Percentiles rank a stretch among this genome's conserved stretches.
Conservation (phyloP, 2,329 filamentous ascomycete genomes). For the Cladosporium sp. region DNA sequence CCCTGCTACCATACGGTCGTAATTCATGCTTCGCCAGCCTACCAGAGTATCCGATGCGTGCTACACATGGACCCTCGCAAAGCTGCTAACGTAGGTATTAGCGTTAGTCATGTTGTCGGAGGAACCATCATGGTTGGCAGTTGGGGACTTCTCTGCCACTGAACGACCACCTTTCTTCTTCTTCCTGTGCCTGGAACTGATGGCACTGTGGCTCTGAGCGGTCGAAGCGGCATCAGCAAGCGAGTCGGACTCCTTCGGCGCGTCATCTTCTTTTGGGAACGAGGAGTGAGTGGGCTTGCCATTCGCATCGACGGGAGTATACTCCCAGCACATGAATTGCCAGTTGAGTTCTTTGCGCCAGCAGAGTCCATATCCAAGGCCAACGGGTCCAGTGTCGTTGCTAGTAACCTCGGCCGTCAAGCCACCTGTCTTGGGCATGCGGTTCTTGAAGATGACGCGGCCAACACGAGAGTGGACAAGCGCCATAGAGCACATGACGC, state of each 20-base stretch:
- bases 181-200: constrained; percentile 6
- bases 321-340: constrained; percentile 80
- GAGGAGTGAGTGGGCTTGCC: constrained; percentile 10
- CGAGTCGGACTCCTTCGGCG: neutral
- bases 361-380: constrained; percentile 57
- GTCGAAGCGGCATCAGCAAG: neutral
- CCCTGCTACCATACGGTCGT: constrained; percentile 20
- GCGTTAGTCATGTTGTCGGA: constrained; percentile 21
- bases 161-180: constrained; percentile 10
- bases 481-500: constrained; percentile 95
- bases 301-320: constrained; percentile 19
- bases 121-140: neutral
- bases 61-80: constrained; percentile 35
- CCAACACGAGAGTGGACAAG: constrained; percentile 91
- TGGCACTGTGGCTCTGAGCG: neutral
- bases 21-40: constrained; percentile 30
- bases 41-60: constrained; percentile 27
- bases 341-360: constrained; percentile 76
- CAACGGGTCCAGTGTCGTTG: constrained; percentile 31
- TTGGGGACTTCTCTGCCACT: constrained; percentile 11
- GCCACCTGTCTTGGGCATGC: constrained; percentile 77
- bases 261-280: neutral
- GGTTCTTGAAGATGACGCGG: constrained; percentile 72
- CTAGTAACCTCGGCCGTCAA: constrained; percentile 64
- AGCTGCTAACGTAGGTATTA: constrained; percentile 32